Conservation (phyloP, 148 eudicot genomes). For the Rhododendron williamsianum region DNA sequence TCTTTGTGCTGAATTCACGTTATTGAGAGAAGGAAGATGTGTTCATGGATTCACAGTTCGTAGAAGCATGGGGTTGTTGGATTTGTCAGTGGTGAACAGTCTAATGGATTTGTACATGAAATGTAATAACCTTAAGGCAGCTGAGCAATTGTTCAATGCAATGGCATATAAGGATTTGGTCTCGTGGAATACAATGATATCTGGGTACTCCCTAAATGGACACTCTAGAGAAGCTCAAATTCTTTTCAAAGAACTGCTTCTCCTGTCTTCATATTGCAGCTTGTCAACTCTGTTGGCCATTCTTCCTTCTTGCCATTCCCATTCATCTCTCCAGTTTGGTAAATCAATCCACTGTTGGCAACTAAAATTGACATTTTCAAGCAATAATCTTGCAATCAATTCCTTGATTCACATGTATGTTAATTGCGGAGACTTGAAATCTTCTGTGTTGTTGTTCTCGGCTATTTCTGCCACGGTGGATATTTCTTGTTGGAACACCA, state of each 20-base stretch:
- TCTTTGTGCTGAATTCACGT: conserved; percentile 34
- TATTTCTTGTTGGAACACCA: conserved; percentile 38
- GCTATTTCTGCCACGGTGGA: conserved; percentile 18
- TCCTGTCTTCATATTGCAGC: conserved; percentile 19
- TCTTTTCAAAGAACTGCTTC: conserved; percentile 32
- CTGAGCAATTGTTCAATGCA: conserved; percentile 26
- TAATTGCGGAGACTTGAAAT: conserved; percentile 25
- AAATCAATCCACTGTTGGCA: conserved; percentile 37
- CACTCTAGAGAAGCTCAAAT: conserved; percentile 27
- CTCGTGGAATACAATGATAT: conserved; percentile 41
- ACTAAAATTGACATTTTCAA: conserved; percentile 35
- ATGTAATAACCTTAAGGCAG: conserved; percentile 23
- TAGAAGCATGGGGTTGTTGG: conserved; percentile 17
- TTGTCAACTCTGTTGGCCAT: conserved; percentile 40
- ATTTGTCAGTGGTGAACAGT: conserved; percentile 24
- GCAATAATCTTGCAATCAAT: conserved; percentile 25
- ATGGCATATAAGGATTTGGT: conserved; percentile 30
- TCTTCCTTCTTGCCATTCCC: conserved; percentile 37
- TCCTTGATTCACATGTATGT: conserved; percentile 45
- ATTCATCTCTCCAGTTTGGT: conserved; percentile 34
- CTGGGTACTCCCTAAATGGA: conserved; percentile 39
- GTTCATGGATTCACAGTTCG: conserved; percentile 34
- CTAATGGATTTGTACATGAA: conserved; percentile 40
- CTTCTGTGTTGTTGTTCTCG: conserved; percentile 26
- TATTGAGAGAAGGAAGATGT: conserved; percentile 34